These are phyloP conservation scores for Venturia aucupariae DNA, from an alignment of 2,329 filamentous ascomycete genomes.

Conservation along the genomic window DNA sequence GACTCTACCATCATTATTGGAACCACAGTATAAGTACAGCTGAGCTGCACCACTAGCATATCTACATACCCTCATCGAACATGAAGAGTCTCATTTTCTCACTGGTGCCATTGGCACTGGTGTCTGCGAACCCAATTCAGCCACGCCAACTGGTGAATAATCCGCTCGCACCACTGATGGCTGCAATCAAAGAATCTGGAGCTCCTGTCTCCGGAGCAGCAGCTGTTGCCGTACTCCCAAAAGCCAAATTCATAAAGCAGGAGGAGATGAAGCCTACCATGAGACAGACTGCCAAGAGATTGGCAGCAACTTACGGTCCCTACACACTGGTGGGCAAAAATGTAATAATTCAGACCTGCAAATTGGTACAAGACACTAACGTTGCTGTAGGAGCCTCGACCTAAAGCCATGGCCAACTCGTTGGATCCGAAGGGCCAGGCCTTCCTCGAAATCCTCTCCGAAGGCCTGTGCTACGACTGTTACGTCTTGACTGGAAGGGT, in stretches of 20 bases:
- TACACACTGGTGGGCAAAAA: not conserved
- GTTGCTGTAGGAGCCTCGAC: not conserved
- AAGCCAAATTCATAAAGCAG: not conserved
- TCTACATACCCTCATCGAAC: not conserved
- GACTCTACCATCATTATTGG: too few relatives aligned
- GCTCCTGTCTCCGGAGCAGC: not conserved
- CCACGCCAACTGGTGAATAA: not conserved
- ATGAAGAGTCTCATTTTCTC: not conserved
- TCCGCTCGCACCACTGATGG: not conserved
- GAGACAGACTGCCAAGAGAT: not conserved
- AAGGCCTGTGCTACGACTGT: not conserved
- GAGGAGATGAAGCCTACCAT: not conserved
- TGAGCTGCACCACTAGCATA: too few relatives aligned
- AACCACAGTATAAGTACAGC: too few relatives aligned
- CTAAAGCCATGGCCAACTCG: not conserved
- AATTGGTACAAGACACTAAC: not conserved
- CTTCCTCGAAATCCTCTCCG: not conserved
- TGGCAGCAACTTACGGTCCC: not conserved
- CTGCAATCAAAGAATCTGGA: not conserved
- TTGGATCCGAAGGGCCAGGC: slow-evolving; percentile 4
- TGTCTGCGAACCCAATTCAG: not conserved
- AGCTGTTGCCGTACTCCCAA: not conserved
- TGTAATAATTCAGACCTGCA: not conserved
- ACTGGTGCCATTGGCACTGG: not conserved
- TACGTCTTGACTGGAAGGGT: slow-evolving; percentile 4